A percentile compares a stretch with the other conserved stretches of the same genome.
Conservation (phyloP, 768 basidiomycete species). For the Cubamyces lactineus region DNA sequence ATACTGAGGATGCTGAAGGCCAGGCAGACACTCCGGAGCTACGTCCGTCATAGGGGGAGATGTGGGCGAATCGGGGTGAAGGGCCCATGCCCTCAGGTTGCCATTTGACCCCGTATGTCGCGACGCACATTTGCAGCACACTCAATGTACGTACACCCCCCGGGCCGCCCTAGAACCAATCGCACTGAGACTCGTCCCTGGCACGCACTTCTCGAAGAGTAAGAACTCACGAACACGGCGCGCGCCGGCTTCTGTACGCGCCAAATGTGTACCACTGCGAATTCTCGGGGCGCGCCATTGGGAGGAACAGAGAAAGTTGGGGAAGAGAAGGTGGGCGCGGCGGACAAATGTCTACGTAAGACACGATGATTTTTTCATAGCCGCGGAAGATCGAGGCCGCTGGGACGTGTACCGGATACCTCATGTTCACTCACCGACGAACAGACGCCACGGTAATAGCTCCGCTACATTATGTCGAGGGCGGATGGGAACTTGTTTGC, state of each 20-base stretch:
- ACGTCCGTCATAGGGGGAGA: not conserved
- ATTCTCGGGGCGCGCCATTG: not conserved
- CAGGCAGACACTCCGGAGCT: not conserved
- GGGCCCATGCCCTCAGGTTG: too few species aligned
- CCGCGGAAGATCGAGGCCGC: not conserved
- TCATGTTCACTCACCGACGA: not conserved
- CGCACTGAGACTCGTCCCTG: not conserved
- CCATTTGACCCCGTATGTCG: not conserved
- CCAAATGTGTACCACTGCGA: too few species aligned
- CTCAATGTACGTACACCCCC: conserved; percentile 2
- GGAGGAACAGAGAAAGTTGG: not conserved
- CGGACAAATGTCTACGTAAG: conserved; percentile 1
- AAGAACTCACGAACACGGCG: conserved; percentile 11
- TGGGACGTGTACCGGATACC: not conserved
- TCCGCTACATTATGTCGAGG: too few species aligned
- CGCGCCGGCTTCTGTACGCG: not conserved
- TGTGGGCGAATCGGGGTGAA: too few species aligned
- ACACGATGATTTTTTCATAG: too few species aligned
- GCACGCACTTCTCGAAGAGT: not conserved
- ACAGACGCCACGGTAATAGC: too few species aligned
- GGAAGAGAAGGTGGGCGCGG: not conserved
- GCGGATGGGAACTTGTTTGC: not conserved
- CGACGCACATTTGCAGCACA: not conserved
- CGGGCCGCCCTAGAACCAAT: not conserved
- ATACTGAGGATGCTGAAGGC: not conserved